Evolutionary conservation across 345 rosid species (phyloP).

Genomic region (Gossypioides kirkii): DNA sequence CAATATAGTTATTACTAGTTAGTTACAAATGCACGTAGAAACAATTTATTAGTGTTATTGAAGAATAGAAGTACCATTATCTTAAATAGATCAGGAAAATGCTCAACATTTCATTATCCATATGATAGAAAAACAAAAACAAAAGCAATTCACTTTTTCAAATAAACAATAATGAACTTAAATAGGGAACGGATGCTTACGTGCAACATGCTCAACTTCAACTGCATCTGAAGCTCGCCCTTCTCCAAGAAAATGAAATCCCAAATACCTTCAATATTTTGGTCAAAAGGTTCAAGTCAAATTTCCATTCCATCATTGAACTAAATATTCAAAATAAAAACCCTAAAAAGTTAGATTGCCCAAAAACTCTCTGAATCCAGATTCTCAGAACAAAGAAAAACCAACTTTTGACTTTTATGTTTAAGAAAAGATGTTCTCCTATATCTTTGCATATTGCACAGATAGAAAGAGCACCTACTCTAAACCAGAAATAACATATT

Average conservation of each 20-base stretch:
- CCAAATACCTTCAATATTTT: conserved; percentile 62
- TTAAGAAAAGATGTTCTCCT: neutral
- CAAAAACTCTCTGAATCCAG: neutral
- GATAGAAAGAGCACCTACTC: neutral
- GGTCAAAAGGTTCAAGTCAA: conserved; percentile 18
- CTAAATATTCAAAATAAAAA: conserved; percentile 1
- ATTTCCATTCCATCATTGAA: conserved; percentile 13
- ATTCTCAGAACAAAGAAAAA: neutral
- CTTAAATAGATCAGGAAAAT: neutral
- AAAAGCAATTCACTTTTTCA: neutral
- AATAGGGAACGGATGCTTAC: conserved; percentile 32
- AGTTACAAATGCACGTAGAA: neutral
- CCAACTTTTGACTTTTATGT: neutral
- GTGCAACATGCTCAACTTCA: conserved; percentile 23
- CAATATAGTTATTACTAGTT: neutral
- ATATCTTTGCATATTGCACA: conserved; percentile 7
- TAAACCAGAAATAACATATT: conserved; percentile 5
- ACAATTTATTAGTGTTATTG: neutral
- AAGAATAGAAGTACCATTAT: neutral
- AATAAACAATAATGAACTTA: conserved; percentile 7
- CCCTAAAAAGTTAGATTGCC: neutral
- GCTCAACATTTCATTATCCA: neutral
- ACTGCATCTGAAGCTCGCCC: conserved; percentile 34
- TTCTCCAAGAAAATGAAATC: conserved; percentile 56
- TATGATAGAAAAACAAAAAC: neutral